Evolutionary conservation across 768 basidiomycete genomes (phyloP).

Genomic region (Leccinum subgranulosum): DNA sequence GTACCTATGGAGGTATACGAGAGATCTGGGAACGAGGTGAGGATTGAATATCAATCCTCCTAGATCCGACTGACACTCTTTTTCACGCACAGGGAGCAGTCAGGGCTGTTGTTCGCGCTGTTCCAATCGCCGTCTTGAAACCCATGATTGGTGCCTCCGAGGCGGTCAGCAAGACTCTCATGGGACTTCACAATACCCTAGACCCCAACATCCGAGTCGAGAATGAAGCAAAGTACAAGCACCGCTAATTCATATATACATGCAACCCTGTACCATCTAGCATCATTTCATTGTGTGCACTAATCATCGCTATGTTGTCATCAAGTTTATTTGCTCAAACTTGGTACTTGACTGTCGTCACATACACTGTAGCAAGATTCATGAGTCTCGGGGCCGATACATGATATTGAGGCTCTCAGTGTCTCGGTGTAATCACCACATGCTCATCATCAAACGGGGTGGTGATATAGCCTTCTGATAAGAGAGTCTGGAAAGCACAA

Average conservation of each 20-base stretch:
- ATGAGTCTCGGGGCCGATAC: neutral
- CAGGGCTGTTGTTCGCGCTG: conserved; percentile 91
- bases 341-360: neutral
- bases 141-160: conserved; percentile 99
- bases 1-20: conserved; percentile 99
- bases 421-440: conserved; percentile 29
- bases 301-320: neutral
- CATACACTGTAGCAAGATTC: neutral
- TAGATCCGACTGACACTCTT: neutral
- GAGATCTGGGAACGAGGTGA: conserved; percentile 84
- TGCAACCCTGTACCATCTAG: conserved; percentile 20
- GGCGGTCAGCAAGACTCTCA: conserved; percentile 91
- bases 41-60: conserved; percentile 15
- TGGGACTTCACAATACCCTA: conserved; percentile 90
- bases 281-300: conserved; percentile 16
- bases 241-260: conserved; percentile 42
- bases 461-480: conserved; percentile 30
- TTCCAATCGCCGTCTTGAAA: conserved; percentile 94
- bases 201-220: conserved; percentile 83
- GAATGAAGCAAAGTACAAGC: conserved; percentile 93
- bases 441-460: conserved; percentile 28
- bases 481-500: conserved; percentile 17
- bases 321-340: neutral
- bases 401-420: neutral
- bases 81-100: conserved; percentile 69